A percentile compares a stretch with the other conserved stretches of the same genome.
Conservation (phyloP, 2,329 filamentous ascomycete genomes). For the Hymenoscyphus albidus region DNA sequence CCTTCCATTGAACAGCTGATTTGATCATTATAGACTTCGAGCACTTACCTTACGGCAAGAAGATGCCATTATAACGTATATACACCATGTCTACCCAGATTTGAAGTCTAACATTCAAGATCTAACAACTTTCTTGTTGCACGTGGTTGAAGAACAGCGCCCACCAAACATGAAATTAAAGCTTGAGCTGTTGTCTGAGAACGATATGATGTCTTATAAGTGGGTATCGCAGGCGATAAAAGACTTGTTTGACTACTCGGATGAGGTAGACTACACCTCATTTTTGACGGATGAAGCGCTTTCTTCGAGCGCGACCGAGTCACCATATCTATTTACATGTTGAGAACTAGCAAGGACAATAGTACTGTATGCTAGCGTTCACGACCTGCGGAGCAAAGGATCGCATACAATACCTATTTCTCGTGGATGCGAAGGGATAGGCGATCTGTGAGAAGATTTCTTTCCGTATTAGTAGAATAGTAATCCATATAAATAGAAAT, state of each 20-base stretch:
- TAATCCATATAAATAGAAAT: constrained; percentile 1
- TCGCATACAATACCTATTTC: neutral
- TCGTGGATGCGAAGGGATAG: neutral
- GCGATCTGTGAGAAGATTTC: neutral
- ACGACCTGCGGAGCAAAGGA: neutral
- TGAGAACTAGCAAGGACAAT: neutral
- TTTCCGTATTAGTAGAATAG: neutral
- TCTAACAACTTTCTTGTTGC: constrained; percentile 6
- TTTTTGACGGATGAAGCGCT: neutral
- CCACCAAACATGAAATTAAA: constrained; percentile 8
- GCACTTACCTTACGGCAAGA: constrained; percentile 4
- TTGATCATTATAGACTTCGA: constrained; percentile 9
- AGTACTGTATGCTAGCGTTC: neutral
- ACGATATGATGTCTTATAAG: constrained; percentile 12
- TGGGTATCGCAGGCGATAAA: constrained; percentile 12
- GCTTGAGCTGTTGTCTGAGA: constrained; percentile 13
- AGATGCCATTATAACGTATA: constrained; percentile 11
- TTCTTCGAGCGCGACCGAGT: neutral
- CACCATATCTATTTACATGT: neutral
- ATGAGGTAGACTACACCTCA: constrained; percentile 10
- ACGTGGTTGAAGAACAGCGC: constrained; percentile 9
- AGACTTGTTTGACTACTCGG: constrained; percentile 18
- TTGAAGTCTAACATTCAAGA: constrained; percentile 10
- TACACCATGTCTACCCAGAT: constrained; percentile 6
- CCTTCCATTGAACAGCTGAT: constrained; percentile 6